These are phyloP conservation scores for Coemansia sp. DNA, from an alignment of 192 early-diverging fungal species.

Conservation along the genomic window DNA sequence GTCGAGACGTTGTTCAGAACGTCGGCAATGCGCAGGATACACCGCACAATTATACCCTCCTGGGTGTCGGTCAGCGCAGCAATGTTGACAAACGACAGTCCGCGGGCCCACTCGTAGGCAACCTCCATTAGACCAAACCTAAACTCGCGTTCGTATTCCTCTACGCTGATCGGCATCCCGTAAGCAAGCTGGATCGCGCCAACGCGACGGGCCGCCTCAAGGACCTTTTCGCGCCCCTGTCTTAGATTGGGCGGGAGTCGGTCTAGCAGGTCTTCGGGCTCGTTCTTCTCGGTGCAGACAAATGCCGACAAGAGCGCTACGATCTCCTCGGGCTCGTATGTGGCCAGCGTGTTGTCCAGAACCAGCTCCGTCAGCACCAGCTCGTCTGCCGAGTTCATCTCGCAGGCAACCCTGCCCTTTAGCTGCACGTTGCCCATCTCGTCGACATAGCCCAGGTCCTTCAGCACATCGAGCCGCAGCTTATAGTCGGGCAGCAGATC, in stretches of 20 bases:
- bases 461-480: conserved; percentile 81
- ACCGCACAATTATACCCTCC: conserved; percentile 93
- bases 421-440: conserved; percentile 83
- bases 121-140: conserved; percentile 92
- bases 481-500: conserved; percentile 92
- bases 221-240: conserved; percentile 60
- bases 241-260: conserved; percentile 30
- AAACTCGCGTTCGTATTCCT: conserved; percentile 56
- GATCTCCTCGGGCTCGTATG: conserved; percentile 88
- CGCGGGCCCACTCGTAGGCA: conserved; percentile 97
- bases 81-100: conserved; percentile 87
- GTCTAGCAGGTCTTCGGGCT: conserved; percentile 32
- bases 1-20: conserved; percentile 84
- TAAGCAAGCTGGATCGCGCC: conserved; percentile 69
- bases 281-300: conserved; percentile 90
- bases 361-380: conserved; percentile 92
- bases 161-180: conserved; percentile 58
- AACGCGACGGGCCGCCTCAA: conserved; percentile 65
- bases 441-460: conserved; percentile 77
- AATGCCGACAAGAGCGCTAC: conserved; percentile 91
- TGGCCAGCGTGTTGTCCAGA: conserved; percentile 85
- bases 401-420: conserved; percentile 95
- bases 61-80: conserved; percentile 89
- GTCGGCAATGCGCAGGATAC: conserved; percentile 90
- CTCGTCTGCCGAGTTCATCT: conserved; percentile 96